Base-by-base conservation (phyloP, 495 filamentous ascomycete species). In the Neurospora sp. region DNA sequence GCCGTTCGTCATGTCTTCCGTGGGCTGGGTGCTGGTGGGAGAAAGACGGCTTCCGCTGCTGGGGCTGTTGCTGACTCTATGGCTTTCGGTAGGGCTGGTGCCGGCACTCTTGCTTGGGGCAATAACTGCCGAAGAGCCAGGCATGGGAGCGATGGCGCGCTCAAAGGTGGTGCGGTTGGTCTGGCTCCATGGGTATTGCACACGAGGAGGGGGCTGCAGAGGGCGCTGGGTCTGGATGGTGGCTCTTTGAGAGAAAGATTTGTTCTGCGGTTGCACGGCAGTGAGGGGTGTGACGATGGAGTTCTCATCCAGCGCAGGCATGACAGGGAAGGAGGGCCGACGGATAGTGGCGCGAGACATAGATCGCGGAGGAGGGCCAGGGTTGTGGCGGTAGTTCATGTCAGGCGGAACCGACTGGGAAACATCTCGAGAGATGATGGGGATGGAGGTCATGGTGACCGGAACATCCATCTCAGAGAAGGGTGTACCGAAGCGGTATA, bases 371-470 rank as follows among this genome's bases (percentile, higher is more conserved):
- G 77, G 71, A 69, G 80, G 79, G 19, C 73, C 77, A 19, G 80
- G 78, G 37, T 79, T 81, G 38, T 81, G 79, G 70, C 91, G 88
- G 83, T 89, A 93, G 77, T 86, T 85, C 94, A 98, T 97, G 81
- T 97, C 89, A 6, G 96, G 95, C 28, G 96, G 96, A 0, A 97
- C 96, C 2, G 94, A 97, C 77, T 97, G 93, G 5, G 93, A 94
- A 11, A 82, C 82, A 71, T 92, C 89, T 3, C 96, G 90, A 7
- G 88, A 85, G 62, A 95, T 84, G 3, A 91, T 91, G 0, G 90
- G 91, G 4, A 90, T 73, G 0, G 89, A 89, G 24, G 94, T 83
- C 5, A 92, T 88, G 1, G 93, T 96, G 73, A 97, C 78, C 0
- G 96, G 94, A n/a, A 92, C 90, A 80, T 98, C 96, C 85, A 92